Evolutionary conservation across 2,329 filamentous ascomycete species (phyloP).

Genomic region (Colletotrichum chlorophyti): DNA sequence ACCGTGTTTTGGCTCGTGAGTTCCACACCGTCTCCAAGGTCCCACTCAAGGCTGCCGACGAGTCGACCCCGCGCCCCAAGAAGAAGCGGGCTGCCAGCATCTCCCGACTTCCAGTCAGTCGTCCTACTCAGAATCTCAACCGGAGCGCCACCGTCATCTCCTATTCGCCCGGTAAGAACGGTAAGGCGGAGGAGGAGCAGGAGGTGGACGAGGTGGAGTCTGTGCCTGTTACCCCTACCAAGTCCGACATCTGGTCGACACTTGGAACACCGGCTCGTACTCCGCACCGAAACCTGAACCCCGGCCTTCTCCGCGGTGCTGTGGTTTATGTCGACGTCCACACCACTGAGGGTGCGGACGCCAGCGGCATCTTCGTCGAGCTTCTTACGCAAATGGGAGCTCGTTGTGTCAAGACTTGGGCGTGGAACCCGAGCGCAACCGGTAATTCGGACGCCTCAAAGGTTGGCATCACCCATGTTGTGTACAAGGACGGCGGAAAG

Average conservation of each 20-base stretch:
- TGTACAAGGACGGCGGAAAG: constrained; percentile 87
- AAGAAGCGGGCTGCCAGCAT: constrained; percentile 60
- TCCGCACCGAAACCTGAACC: constrained; percentile 59
- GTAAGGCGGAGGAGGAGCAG: constrained; percentile 36
- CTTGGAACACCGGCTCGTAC: constrained; percentile 63
- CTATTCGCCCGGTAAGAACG: constrained; percentile 58
- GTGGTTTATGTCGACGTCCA: constrained; percentile 86
- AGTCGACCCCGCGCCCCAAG: constrained; percentile 56
- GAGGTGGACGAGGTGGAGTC: constrained; percentile 38
- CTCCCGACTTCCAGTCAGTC: constrained; percentile 52
- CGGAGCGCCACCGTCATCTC: constrained; percentile 61
- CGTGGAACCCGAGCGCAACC: constrained; percentile 66
- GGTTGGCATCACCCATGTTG: constrained; percentile 84
- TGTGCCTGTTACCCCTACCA: constrained; percentile 51
- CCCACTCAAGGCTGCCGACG: constrained; percentile 72
- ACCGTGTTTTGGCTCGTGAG: constrained; percentile 57
- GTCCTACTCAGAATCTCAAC: constrained; percentile 47
- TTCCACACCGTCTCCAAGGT: constrained; percentile 81
- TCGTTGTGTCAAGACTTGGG: constrained; percentile 77
- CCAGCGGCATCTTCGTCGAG: constrained; percentile 81
- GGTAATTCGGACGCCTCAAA: constrained; percentile 49
- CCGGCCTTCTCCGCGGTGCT: constrained; percentile 68
- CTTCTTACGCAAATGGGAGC: constrained; percentile 84
- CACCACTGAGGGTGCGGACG: constrained; percentile 81
- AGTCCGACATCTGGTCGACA: constrained; percentile 59